A percentile compares a stretch with the other conserved stretches of the same genome.
Conservation (phyloP, 2,329 filamentous ascomycete genomes). For the Cladosporium sp. region DNA sequence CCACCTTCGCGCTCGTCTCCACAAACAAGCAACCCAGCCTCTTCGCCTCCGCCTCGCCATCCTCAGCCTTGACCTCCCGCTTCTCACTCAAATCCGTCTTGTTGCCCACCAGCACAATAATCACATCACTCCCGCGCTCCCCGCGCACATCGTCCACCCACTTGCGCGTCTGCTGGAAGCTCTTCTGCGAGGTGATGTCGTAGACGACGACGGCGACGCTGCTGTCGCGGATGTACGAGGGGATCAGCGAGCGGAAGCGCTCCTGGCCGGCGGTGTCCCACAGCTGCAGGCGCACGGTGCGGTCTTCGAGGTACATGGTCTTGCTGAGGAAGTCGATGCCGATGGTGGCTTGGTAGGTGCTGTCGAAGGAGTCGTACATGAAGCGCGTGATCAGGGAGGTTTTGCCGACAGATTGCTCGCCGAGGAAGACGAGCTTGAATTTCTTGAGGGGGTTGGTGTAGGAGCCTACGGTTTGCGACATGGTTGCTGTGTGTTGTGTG, state of each 20-base stretch:
- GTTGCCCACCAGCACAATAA: conserved; percentile 97
- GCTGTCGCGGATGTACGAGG: conserved; percentile 97
- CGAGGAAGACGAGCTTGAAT: conserved; percentile 99
- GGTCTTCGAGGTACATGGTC: conserved; percentile 99
- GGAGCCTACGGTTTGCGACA: conserved; percentile 80
- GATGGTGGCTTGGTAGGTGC: conserved; percentile 99
- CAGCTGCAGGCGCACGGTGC: conserved; percentile 93
- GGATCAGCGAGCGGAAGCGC: conserved; percentile 93
- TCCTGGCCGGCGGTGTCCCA: conserved; percentile 99
- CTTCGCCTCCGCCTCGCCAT: conserved; percentile 97
- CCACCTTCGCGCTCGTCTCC: conserved; percentile 96
- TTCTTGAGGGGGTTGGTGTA: conserved; percentile 99
- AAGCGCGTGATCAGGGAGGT: conserved; percentile 98
- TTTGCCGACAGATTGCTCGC: conserved; percentile 99
- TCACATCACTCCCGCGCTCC: conserved; percentile 96
- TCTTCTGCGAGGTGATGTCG: conserved; percentile 84
- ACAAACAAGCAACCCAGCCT: conserved; percentile 99
- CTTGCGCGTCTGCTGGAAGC: conserved; percentile 97
- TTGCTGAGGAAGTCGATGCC: conserved; percentile 99
- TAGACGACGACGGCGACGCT: conserved; percentile 98
- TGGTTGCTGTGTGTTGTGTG: conserved; percentile 49
- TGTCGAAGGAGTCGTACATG: conserved; percentile 99
- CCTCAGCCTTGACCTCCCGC: conserved; percentile 91
- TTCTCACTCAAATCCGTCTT: conserved; percentile 99
- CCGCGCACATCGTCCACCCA: conserved; percentile 99